Base-by-base conservation (phyloP, 2,329 filamentous ascomycete species). In the Ophiobolus disseminans region DNA sequence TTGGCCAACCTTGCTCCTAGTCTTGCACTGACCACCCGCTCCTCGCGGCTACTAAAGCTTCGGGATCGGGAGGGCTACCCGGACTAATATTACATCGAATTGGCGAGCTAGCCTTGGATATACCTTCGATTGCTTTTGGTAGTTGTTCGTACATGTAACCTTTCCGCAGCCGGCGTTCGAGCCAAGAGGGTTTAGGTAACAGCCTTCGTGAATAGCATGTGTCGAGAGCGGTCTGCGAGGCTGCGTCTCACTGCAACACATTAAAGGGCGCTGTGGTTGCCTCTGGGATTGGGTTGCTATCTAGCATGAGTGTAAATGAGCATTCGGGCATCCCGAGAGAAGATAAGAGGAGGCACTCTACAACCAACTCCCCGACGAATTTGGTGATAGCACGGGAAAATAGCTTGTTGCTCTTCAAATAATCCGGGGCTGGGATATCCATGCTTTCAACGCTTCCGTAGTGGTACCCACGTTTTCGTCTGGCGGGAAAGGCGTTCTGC, bases 261-360 rank as follows among this genome's bases (percentile, higher is more conserved):
- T 37, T 9, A 17, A 55, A 42, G 7, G 46, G n/a, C 4, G 31
- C 8, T 3, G 51, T 19, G 4, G 45, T 30, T 5, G 22, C 20
- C 16, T 36, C 17, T 6, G 43, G 25, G 3, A 22, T 42, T 5
- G 48, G 32, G 13, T 40, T 25, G 10, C 55, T 45, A 23, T 58
- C 51, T 4, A 58, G 21, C 3, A 50, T 26, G 11, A 58, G 34
- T 2, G 35, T 41, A 23, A 40, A 57, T 1, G 51, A 48, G n/a
- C n/a, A n/a, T 13, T n/a, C 2, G 2, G 51, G 51, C 55, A 57
- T 55, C 5, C 55, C 55, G 6, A 40, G 35, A 2, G 31, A 31
- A 3, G 26, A 35, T 6, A 55, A 37, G 14, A 23, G 26, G 1
- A 45, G 6, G 3, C 45, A 45, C 22, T 58, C 55, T 11, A 25